These are phyloP conservation scores for Stachybotrys echinatus DNA, from an alignment of 2,329 filamentous ascomycete genomes.

Conservation along the genomic window DNA sequence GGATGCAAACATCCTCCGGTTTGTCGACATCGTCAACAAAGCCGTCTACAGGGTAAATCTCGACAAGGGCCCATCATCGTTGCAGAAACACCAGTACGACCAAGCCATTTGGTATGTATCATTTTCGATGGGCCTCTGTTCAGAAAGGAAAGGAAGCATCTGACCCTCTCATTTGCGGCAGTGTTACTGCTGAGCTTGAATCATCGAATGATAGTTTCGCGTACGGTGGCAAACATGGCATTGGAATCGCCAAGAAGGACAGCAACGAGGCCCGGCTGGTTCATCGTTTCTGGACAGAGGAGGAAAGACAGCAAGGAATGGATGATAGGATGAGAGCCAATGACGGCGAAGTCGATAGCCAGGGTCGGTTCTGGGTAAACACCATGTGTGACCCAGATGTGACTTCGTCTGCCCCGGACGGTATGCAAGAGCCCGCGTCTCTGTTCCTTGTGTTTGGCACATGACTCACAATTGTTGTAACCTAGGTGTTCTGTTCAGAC, in stretches of 20 bases:
- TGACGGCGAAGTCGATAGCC: conserved; percentile 10
- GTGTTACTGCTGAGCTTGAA: conserved; percentile 9
- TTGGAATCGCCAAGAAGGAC: conserved; percentile 8
- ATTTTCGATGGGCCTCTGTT: background rate
- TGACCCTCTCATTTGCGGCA: no score
- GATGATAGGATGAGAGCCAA: conserved; percentile 9
- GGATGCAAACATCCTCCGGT: conserved; percentile 11
- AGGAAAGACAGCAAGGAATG: conserved; percentile 8
- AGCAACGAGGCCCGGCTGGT: conserved; percentile 2
- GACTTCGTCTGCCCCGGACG: conserved; percentile 5
- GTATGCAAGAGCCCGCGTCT: conserved; percentile 1
- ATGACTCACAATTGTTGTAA: background rate
- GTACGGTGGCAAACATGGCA: conserved; percentile 11
- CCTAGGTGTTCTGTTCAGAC: conserved; percentile 8
- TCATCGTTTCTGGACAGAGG: conserved; percentile 6
- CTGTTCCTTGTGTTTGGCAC: background rate
- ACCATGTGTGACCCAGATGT: conserved; percentile 8
- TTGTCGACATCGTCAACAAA: conserved; percentile 10
- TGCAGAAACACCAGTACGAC: conserved; percentile 8
- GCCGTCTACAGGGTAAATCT: conserved; percentile 9
- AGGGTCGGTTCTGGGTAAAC: conserved; percentile 11
- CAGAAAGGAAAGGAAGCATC: background rate
- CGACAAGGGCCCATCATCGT: conserved; percentile 7
- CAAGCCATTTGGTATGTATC: conserved; percentile 7
- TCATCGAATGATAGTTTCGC: conserved; percentile 8